These are phyloP conservation scores for Crithidia bombi DNA, from an alignment of 208 protist genomes.

Conservation along the genomic window DNA sequence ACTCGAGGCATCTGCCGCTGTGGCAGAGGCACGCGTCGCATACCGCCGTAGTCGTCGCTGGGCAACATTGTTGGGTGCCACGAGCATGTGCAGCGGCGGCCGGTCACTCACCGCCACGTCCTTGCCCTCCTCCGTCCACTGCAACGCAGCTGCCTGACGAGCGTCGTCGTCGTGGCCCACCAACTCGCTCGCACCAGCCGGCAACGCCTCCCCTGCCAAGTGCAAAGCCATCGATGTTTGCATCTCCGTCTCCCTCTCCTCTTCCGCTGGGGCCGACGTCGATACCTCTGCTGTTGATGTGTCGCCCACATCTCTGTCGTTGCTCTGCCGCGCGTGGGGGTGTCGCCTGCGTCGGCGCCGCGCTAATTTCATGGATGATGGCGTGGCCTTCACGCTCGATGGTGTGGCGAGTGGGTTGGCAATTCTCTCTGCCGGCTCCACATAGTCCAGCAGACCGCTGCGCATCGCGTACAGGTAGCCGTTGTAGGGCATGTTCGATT, in stretches of 20 bases:
- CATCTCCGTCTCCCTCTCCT: not conserved
- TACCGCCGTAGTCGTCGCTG: conserved; percentile 29
- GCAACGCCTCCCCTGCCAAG: conserved; percentile 12
- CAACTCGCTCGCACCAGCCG: conserved; percentile 13
- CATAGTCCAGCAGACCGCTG: conserved; percentile 62
- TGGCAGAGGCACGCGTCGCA: not conserved
- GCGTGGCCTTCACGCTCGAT: not conserved
- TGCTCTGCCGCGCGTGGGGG: not conserved
- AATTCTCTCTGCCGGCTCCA: conserved; percentile 59
- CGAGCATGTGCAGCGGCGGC: conserved; percentile 28
- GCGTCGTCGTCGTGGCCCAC: conserved; percentile 9
- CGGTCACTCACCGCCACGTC: conserved; percentile 17
- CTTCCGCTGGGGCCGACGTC: not conserved
- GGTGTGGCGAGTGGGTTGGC: conserved; percentile 66
- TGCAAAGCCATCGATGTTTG: not conserved
- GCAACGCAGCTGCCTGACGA: conserved; percentile 9
- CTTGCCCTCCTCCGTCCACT: conserved; percentile 19
- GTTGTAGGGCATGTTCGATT: conserved; percentile 90
- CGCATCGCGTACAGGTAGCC: conserved; percentile 84
- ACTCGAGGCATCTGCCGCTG: not conserved
- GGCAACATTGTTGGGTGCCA: conserved; percentile 16
- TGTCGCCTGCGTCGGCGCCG: conserved; percentile 4
- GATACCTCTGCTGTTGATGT: not conserved
- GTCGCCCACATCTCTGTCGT: too few species aligned
- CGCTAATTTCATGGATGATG: conserved; percentile 4